Base-by-base conservation (phyloP, 805 yeast species). In the Kazachstania taianensis region DNA sequence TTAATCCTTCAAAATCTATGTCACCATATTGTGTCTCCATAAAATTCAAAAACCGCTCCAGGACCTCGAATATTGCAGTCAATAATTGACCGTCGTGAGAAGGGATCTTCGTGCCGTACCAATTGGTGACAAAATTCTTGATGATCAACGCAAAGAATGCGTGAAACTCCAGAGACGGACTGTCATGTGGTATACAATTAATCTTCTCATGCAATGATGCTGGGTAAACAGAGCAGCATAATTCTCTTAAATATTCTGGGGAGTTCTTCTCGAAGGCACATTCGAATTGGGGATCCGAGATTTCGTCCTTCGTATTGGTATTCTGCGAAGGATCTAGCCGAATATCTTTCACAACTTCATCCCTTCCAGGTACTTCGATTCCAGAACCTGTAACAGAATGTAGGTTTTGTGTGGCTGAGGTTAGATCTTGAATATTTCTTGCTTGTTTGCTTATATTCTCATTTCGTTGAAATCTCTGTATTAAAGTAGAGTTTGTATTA, bases 101-200 rank as follows among this genome's bases (percentile, higher is more conserved):
- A 7, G 53, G 50, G 4, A 57, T 48, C 36, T 53, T 57, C n/a
- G 39, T 23, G 10, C 60, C 60, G 37, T 55, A 55, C 62, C 62
- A 57, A 10, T 50, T 34, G 5, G 33, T 35, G 7, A 57, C 35
- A 35, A 49, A 55, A 33, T 52, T 55, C 32, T 50, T 42, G 16
- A 51, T 33, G 8, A 55, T 34, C 24, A 57, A 41, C 7, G 52
- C 46, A 28, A 44, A 20, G 8, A 57, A 44, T 5, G 60, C 49
- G 31, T 49, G 44, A 1, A 46, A 26, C n/a, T 50, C 42, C 20
- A 57, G 38, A 7, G 24, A 26, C 8, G 31, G 20, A 5, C 42
- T 32, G 4, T n/a, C 25, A 9, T 9, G 25, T 22, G 8, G 12
- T 23, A 50, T 18, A 3, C 32, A 20, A 1, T 27, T 7, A 1